These are phyloP conservation scores for Aspergillus sp. DNA, from an alignment of 2,329 filamentous ascomycete species.

Conservation along the genomic window DNA sequence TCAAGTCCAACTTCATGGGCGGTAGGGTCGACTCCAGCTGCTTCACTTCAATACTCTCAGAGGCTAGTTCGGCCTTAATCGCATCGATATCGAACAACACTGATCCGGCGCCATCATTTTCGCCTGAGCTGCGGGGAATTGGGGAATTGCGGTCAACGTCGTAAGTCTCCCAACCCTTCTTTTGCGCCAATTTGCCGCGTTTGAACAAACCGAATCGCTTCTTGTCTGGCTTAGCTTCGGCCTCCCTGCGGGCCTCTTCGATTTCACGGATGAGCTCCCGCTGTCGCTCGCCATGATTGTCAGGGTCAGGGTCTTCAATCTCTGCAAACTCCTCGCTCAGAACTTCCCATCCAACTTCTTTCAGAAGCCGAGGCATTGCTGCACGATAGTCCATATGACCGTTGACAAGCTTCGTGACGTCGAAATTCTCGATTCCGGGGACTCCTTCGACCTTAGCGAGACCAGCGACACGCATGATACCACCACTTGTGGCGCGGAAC, in stretches of 20 bases:
- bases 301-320: conserved; percentile 95
- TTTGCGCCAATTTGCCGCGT: conserved; percentile 68
- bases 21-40: conserved; percentile 86
- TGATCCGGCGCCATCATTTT: conserved; percentile 34
- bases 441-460: conserved; percentile 72
- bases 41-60: conserved; percentile 67
- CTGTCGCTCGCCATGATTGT: conserved; percentile 83
- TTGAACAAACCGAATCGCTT: conserved; percentile 75
- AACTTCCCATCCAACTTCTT: conserved; percentile 85
- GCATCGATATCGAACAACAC: conserved; percentile 95
- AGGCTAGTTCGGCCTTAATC: conserved; percentile 79
- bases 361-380: conserved; percentile 83
- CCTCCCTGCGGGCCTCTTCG: conserved; percentile 83
- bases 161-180: conserved; percentile 93
- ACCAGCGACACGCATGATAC: conserved; percentile 84
- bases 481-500: conserved; percentile 89
- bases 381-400: conserved; percentile 97
- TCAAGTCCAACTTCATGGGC: conserved; percentile 75
- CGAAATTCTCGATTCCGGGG: conserved; percentile 82
- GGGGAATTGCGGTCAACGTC: conserved; percentile 57
- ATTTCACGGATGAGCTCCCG: conserved; percentile 95
- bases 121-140: conserved; percentile 23
- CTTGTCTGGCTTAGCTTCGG: conserved; percentile 75
- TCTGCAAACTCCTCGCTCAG: conserved; percentile 92
- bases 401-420: conserved; percentile 79